Conservation (phyloP, 306 rosid species). For the Rosa chinensis region DNA sequence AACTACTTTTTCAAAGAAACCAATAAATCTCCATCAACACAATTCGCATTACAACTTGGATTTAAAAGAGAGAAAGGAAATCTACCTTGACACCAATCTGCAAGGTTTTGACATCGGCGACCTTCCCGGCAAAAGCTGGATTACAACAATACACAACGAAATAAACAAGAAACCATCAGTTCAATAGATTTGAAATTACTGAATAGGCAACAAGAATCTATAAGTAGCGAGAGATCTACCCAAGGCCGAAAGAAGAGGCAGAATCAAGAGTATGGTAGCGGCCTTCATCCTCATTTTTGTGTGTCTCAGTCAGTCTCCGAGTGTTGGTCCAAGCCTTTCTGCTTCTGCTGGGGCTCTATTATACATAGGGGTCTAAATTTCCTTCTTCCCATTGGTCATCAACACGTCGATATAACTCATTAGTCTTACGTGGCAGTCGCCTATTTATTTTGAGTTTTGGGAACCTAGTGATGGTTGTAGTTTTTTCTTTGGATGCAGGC, state of each 20-base stretch:
- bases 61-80: not conserved
- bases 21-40: not conserved
- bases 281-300: constrained; percentile 35
- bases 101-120: constrained; percentile 67
- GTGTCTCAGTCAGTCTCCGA: not conserved
- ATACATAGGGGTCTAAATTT: not conserved
- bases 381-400: constrained; percentile 4
- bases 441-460: not conserved
- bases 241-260: constrained; percentile 33
- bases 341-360: not conserved
- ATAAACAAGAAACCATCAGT: constrained; percentile 14
- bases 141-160: not conserved
- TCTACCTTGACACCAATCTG: constrained; percentile 94
- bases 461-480: too few relatives aligned
- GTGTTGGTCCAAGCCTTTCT: not conserved
- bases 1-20: not conserved
- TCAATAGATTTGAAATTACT: not conserved
- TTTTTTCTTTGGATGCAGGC: too few relatives aligned
- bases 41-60: not conserved
- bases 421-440: not conserved
- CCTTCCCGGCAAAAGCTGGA: constrained; percentile 62
- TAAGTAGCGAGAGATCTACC: constrained; percentile 46
- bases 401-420: constrained; percentile 7
- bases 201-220: not conserved
- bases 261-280: constrained; percentile 37